Base-by-base conservation (phyloP, 2,329 filamentous ascomycete species). In the Neonectria magnoliae region DNA sequence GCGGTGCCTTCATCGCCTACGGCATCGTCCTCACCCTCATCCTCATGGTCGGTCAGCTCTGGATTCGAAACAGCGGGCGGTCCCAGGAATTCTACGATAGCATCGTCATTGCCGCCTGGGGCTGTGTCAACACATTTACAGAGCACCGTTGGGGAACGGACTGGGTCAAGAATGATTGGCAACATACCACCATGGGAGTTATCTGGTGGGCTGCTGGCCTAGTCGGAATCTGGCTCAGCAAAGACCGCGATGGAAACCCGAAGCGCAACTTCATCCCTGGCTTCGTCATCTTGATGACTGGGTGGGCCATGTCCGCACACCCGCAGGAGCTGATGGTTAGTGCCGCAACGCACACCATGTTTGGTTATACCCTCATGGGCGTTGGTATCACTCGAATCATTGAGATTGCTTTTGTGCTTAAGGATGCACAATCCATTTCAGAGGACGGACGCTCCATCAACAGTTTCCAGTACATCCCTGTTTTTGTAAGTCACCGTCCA, bases 111-210 rank as follows among this genome's bases (percentile, higher is more conserved):
- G 93, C 94, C 1, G 90, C 91, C 1, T 99, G 96, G 96, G 96
- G 95, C 36, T 97, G 93, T 76, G 91, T 99, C 80, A 99, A 98
- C 80, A 98, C 96, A 9, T 98, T 99, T 73, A 99, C 96, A 18
- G 96, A 98, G 80, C 96, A 99, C 77, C 89, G 92, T 57, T 99
- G 96, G 96, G 96, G 96, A 59, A 85, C 85, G 1, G 86, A 88
- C 0, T 99, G 96, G 96, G 93, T 92, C 57, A 89, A 88, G 79
- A 98, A 98, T 76, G 96, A 99, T 78, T 89, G 97, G 81, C 95
- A 99, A 79, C 96, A 99, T 79, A 99, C 96, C 0, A 93, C 92
- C n/a, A 98, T 99, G 95, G 96, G 96, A n/a, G 89, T 99, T 67
- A 90, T 99, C 56, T 99, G 96, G 96, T 99, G 95, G 95, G 92